Conservation (phyloP, 2,329 filamentous ascomycete species). For the Graphilbum ipis-grandicollis region DNA sequence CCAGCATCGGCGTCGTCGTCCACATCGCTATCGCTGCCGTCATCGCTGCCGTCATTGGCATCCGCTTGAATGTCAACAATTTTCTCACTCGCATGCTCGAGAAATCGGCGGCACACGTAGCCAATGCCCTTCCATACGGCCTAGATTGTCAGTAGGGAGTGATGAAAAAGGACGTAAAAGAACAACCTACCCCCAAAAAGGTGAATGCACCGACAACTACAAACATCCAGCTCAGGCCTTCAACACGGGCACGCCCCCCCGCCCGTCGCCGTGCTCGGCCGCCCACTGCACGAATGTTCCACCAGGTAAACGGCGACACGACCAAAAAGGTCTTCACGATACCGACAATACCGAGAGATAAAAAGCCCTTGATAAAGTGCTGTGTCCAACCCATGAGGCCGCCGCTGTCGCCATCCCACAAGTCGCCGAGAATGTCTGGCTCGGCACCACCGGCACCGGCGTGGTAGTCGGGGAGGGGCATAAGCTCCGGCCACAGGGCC, state of each 20-base stretch:
- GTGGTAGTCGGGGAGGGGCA: no score
- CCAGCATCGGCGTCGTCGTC: slow-evolving; percentile 31
- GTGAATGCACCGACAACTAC: slow-evolving; percentile 66
- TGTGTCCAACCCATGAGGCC: slow-evolving; percentile 45
- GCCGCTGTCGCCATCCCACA: slow-evolving; percentile 8
- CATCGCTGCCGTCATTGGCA: slow-evolving; percentile 44
- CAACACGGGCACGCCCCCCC: slow-evolving; percentile 60
- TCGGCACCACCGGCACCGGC: neutral
- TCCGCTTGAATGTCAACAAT: slow-evolving; percentile 64
- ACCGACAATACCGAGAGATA: slow-evolving; percentile 76
- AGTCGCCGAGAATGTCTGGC: neutral
- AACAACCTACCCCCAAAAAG: slow-evolving; percentile 51
- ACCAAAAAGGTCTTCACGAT: slow-evolving; percentile 66
- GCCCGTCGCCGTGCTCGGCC: slow-evolving; percentile 32
- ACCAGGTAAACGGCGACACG: slow-evolving; percentile 60
- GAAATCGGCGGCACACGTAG: slow-evolving; percentile 50
- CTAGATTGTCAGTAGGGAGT: slow-evolving; percentile 21
- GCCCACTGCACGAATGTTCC: slow-evolving; percentile 50
- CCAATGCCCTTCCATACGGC: slow-evolving; percentile 70
- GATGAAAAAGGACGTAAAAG: neutral
- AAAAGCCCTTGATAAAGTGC: slow-evolving; percentile 78
- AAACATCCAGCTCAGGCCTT: slow-evolving; percentile 63
- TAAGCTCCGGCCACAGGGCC: no score
- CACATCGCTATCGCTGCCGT: slow-evolving; percentile 58
- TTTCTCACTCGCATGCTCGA: slow-evolving; percentile 61